Base-by-base conservation (phyloP, 2,329 filamentous ascomycete genomes). In the Exophiala sideris region DNA sequence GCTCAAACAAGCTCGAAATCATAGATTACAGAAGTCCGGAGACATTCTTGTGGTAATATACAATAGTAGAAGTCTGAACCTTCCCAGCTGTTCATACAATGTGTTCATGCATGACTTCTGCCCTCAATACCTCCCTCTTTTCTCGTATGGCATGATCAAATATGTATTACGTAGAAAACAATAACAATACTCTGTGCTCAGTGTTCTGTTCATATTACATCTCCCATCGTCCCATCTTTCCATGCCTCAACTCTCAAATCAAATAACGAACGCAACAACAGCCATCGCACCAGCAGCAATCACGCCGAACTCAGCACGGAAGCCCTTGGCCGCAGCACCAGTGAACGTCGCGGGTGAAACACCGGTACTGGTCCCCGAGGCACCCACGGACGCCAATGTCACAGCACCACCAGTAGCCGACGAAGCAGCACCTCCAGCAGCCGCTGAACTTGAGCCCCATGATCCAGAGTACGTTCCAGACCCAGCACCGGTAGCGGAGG, bases 341-440 rank as follows among this genome's bases (percentile, higher is more conserved):
- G 61, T 68, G 54, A 73, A 73, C 14, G 52, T 68, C 6, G 68
- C 71, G 0, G 68, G 66, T 5, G 71, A 68, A 2, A 64, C 63
- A 5, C 49, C 53, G 7, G 60, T 40, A 11, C 34, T 45, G 7
- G 42, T 48, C 18, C 34, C 20, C 5, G 54, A 16, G 7, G 36
- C 35, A 20, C 18, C n/a, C 18, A 24, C 41, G 11, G 41, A 24
- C 20, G 41, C 41, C 41, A 16, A 20, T 12, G 45, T 42, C 16
- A 50, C 39, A 34, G 24, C 12, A 8, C 21, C 44, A 11, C 45
- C 52, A 8, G 45, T 35, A 5, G 38, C 32, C 6, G 45, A 12
- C 9, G 49, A 20, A 3, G 36, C 48, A 29, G 33, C 32, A 29
- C 18, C 20, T 12, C 16, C 35, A 45, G 12, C 29, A 21, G 39